phyloP scores from a whole-genome alignment of 306 rosid genomes.

The Vigna mungo region DNA sequence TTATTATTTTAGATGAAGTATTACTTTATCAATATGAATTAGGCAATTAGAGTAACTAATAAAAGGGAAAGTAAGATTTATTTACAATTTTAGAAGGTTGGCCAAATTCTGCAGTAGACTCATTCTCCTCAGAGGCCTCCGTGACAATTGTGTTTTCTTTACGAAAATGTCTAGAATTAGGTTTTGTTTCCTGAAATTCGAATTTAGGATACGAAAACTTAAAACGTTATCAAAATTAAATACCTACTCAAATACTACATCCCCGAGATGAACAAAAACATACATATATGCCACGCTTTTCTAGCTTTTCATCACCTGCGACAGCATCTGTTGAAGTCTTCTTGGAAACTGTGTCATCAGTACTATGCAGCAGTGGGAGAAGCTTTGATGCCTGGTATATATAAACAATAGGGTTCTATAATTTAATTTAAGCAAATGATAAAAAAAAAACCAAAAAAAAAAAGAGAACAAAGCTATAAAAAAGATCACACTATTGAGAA shows the following conservation, averaged over 20 bases:
- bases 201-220: neutral
- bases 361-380: slow-evolving; percentile 43
- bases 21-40: slow-evolving; percentile 23
- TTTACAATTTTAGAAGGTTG: slow-evolving; percentile 53
- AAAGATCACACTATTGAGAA: slow-evolving; percentile 42
- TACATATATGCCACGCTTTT: slow-evolving; percentile 48
- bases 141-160: slow-evolving; percentile 16
- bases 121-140: slow-evolving; percentile 41
- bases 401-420: neutral
- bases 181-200: slow-evolving; percentile 48
- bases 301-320: slow-evolving; percentile 40
- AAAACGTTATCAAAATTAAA: slow-evolving; percentile 19
- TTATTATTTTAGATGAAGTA: slow-evolving; percentile 8
- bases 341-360: slow-evolving; percentile 39
- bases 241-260: slow-evolving; percentile 14
- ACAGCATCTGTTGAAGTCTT: slow-evolving; percentile 43
- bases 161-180: slow-evolving; percentile 36
- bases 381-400: slow-evolving; percentile 65
- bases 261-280: slow-evolving; percentile 35
- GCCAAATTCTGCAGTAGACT: slow-evolving; percentile 36
- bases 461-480: slow-evolving; percentile 5
- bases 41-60: slow-evolving; percentile 22
- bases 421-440: slow-evolving; percentile 26
- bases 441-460: neutral
- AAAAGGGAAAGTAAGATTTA: slow-evolving; percentile 18